A percentile compares a stretch with the other conserved stretches of the same genome.
Evolutionary conservation across 768 basidiomycete species (phyloP).

Genomic region (Rubroboletus pulcherrimus): DNA sequence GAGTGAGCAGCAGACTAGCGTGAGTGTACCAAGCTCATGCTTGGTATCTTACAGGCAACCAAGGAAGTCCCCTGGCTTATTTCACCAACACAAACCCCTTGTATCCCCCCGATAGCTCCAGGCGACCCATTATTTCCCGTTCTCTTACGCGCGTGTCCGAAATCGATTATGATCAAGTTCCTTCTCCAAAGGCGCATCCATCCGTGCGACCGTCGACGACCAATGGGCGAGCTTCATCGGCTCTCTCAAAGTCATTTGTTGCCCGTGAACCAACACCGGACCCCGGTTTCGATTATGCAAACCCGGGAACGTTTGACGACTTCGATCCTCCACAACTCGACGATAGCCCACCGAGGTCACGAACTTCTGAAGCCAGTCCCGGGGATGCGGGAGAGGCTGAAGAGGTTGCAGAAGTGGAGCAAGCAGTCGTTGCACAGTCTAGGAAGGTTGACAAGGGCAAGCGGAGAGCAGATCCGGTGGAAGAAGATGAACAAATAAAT

Average conservation of each 20-base stretch:
- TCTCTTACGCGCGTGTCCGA: constrained; percentile 49
- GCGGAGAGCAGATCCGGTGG: constrained; percentile 30
- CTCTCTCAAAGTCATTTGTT: constrained; percentile 29
- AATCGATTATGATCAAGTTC: constrained; percentile 60
- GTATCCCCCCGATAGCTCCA: constrained; percentile 35
- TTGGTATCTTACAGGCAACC: constrained; percentile 20
- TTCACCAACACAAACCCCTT: constrained; percentile 34
- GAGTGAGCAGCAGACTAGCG: constrained; percentile 43
- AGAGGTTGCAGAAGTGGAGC: constrained; percentile 31
- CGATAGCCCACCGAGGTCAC: constrained; percentile 35
- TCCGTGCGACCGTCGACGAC: constrained; percentile 30
- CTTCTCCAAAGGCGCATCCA: constrained; percentile 47
- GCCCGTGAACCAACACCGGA: constrained; percentile 21
- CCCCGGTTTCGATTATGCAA: constrained; percentile 23
- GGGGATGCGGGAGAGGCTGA: constrained; percentile 35
- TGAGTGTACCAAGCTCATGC: constrained; percentile 2
- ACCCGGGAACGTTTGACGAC: constrained; percentile 26
- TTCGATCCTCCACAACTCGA: constrained; percentile 20
- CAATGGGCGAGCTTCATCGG: constrained; percentile 35
- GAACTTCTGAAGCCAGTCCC: constrained; percentile 48
- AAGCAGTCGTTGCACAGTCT: constrained; percentile 23
- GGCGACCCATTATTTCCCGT: constrained; percentile 40
- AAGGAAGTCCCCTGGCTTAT: constrained; percentile 33
- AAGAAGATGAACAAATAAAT: constrained; percentile 9
- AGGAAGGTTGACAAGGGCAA: constrained; percentile 39